These are phyloP conservation scores for Ascochyta koolunga DNA, from an alignment of 2,329 filamentous ascomycete species.

Conservation along the genomic window DNA sequence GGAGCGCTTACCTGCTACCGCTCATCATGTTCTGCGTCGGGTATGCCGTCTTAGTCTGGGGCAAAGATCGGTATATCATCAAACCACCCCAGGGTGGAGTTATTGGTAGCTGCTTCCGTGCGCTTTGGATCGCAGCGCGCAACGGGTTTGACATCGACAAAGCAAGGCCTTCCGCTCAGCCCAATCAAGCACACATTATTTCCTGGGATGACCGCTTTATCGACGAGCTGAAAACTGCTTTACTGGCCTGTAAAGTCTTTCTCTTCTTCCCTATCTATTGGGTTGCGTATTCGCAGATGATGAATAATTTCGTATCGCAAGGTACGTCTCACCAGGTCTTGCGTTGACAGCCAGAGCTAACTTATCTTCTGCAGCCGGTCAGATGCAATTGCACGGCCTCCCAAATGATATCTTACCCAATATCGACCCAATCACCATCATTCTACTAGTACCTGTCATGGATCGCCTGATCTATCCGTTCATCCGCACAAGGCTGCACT, in stretches of 20 bases:
- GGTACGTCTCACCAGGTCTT: slow-evolving; percentile 24
- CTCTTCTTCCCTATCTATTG: slow-evolving; percentile 56
- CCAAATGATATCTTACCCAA: slow-evolving; percentile 58
- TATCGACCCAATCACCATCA: slow-evolving; percentile 54
- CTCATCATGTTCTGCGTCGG: slow-evolving; percentile 70
- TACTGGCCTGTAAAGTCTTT: slow-evolving; percentile 73
- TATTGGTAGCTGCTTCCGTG: slow-evolving; percentile 59
- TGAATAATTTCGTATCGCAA: slow-evolving; percentile 57
- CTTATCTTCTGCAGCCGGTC: slow-evolving; percentile 41
- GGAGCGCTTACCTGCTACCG: slow-evolving; percentile 70
- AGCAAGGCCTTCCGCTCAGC: slow-evolving; percentile 65
- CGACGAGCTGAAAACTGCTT: slow-evolving; percentile 71
- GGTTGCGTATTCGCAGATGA: slow-evolving; percentile 54
- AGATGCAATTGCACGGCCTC: slow-evolving; percentile 55
- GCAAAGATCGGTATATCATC: slow-evolving; percentile 44
- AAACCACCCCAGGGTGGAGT: slow-evolving; percentile 47
- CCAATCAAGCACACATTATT: slow-evolving; percentile 46
- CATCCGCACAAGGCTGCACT: slow-evolving; percentile 48
- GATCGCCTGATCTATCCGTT: slow-evolving; percentile 55
- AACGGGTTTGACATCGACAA: slow-evolving; percentile 62
- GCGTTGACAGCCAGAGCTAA: background rate
- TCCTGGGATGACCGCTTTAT: slow-evolving; percentile 74
- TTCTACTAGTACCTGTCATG: slow-evolving; percentile 55
- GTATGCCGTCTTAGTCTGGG: slow-evolving; percentile 56
- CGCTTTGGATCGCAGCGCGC: slow-evolving; percentile 62